Evolutionary conservation across 2,329 filamentous ascomycete genomes (phyloP).

Genomic region (Trichophyton rubrum): DNA sequence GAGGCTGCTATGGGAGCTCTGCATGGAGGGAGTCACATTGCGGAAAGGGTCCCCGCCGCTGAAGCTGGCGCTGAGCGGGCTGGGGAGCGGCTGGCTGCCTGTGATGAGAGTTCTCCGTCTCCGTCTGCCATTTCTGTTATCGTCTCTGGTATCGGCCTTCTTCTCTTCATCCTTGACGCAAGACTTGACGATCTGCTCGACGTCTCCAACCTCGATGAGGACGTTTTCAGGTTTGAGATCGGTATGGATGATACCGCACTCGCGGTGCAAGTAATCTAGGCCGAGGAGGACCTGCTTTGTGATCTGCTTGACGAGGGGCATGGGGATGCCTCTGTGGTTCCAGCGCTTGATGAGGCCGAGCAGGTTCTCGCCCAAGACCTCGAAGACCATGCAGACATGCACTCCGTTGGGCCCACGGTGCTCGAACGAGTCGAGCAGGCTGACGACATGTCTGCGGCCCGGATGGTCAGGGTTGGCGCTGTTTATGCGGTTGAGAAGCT

Average conservation of each 20-base stretch:
- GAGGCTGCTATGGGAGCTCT: slow-evolving; percentile 59
- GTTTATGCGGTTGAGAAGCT: slow-evolving; percentile 92
- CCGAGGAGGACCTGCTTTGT: slow-evolving; percentile 94
- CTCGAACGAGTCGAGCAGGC: slow-evolving; percentile 89
- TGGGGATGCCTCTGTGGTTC: slow-evolving; percentile 95
- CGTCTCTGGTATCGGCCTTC: slow-evolving; percentile 61
- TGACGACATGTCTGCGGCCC: slow-evolving; percentile 89
- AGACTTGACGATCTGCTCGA: slow-evolving; percentile 95
- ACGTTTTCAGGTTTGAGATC: slow-evolving; percentile 97
- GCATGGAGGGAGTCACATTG: slow-evolving; percentile 43
- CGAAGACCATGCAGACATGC: slow-evolving; percentile 98
- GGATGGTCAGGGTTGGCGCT: slow-evolving; percentile 90
- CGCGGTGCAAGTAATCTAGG: slow-evolving; percentile 88
- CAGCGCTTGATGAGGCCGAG: slow-evolving; percentile 93
- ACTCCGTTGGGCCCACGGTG: slow-evolving; percentile 93
- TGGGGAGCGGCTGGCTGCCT: slow-evolving; percentile 89
- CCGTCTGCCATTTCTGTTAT: slow-evolving; percentile 80
- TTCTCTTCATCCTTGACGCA: slow-evolving; percentile 66
- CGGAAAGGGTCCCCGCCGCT: slow-evolving; percentile 58
- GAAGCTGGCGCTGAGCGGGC: slow-evolving; percentile 85
- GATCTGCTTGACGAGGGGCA: slow-evolving; percentile 94
- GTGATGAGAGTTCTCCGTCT: slow-evolving; percentile 89
- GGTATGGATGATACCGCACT: slow-evolving; percentile 98
- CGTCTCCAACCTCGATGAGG: slow-evolving; percentile 94
- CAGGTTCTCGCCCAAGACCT: slow-evolving; percentile 90